phyloP scores from a whole-genome alignment of 1,284 basidiomycete species.

The Rhizoctonia solani region DNA sequence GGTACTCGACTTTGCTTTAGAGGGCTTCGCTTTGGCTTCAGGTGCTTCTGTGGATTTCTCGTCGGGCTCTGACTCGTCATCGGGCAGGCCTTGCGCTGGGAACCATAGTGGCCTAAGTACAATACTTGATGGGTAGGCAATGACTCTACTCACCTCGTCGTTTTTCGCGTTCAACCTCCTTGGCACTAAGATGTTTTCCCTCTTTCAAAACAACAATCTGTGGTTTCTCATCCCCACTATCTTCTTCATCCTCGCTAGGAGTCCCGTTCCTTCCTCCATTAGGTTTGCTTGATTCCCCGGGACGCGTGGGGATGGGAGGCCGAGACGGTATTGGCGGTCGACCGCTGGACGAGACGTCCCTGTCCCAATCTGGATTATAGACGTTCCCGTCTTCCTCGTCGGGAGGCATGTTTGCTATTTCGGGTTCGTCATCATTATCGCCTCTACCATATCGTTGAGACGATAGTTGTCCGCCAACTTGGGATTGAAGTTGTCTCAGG shows the following conservation, averaged over 20 bases:
- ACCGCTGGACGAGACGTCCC: slow-evolving; percentile 31
- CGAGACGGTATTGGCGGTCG: slow-evolving; percentile 65
- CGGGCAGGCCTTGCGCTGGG: slow-evolving; percentile 36
- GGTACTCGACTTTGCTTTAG: slow-evolving; percentile 50
- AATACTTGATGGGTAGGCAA: background rate
- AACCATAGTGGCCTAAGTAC: background rate
- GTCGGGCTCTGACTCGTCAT: slow-evolving; percentile 19
- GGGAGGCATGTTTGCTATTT: slow-evolving; percentile 42
- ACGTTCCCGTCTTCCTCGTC: slow-evolving; percentile 45
- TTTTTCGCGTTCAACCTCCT: slow-evolving; percentile 75
- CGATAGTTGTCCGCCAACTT: slow-evolving; percentile 52
- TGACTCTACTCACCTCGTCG: slow-evolving; percentile 63
- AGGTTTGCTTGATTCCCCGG: slow-evolving; percentile 38
- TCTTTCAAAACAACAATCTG: slow-evolving; percentile 83
- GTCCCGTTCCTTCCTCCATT: slow-evolving; percentile 54
- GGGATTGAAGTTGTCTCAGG: slow-evolving; percentile 62
- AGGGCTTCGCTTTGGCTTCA: slow-evolving; percentile 40
- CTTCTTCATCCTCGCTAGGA: slow-evolving; percentile 66
- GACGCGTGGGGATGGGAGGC: slow-evolving; percentile 45
- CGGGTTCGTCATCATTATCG: slow-evolving; percentile 53
- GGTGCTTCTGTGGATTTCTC: slow-evolving; percentile 32
- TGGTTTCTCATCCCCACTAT: slow-evolving; percentile 77
- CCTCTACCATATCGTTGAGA: slow-evolving; percentile 44
- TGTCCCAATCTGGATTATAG: slow-evolving; percentile 50
- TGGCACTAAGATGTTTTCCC: slow-evolving; percentile 77